A percentile compares a stretch with the other conserved stretches of the same genome.
phyloP scores from a whole-genome alignment of 345 rosid genomes.

The Reutealis trisperma region DNA sequence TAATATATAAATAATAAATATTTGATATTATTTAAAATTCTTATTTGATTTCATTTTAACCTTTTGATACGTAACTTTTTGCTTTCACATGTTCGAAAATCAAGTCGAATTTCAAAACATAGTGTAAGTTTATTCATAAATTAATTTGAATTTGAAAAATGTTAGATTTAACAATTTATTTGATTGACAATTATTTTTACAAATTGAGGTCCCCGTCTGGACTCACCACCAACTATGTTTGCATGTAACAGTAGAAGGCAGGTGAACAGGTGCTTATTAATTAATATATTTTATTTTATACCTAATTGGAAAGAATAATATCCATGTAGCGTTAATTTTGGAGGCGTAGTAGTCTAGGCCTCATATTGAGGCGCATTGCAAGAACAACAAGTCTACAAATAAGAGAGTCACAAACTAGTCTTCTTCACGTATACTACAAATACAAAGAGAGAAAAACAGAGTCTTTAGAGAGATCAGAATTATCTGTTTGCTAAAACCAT shows the following conservation, averaged over 20 bases:
- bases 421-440: neutral
- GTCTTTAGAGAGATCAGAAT: neutral
- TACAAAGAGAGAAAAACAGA: neutral
- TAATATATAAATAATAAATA: no score
- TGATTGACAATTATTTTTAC: no score
- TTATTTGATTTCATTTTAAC: no score
- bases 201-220: no score
- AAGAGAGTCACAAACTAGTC: neutral
- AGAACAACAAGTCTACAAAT: neutral
- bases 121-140: no score
- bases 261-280: neutral
- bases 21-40: no score
- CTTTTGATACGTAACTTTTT: no score
- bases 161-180: no score
- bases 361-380: neutral
- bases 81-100: no score
- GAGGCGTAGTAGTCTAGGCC: neutral
- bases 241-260: neutral
- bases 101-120: no score
- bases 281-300: neutral
- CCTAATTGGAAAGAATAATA: neutral
- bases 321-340: neutral
- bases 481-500: conserved; percentile 16
- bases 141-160: no score
- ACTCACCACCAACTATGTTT: no score